A percentile compares a stretch with the other conserved stretches of the same genome.
Evolutionary conservation across 1,284 basidiomycete genomes (phyloP).

Genomic region (Trichosporon coremiiforme): DNA sequence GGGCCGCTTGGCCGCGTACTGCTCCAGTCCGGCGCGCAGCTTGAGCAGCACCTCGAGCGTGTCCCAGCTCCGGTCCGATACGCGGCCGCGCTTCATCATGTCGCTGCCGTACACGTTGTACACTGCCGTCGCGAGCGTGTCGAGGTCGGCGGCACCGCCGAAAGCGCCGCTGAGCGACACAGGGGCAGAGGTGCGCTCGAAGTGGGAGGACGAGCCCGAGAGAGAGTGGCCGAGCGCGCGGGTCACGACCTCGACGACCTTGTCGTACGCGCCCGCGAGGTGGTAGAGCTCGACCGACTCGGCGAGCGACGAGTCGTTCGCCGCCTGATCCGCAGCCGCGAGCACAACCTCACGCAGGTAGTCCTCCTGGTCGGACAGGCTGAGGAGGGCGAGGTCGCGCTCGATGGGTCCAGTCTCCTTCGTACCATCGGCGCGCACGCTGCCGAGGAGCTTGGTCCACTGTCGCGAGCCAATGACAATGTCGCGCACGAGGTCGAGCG

Average conservation of each 20-base stretch:
- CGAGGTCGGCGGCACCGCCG: slow-evolving; percentile 61
- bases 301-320: slow-evolving; percentile 69
- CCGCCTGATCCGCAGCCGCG: slow-evolving; percentile 73
- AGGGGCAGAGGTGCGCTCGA: slow-evolving; percentile 23
- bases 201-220: slow-evolving; percentile 60
- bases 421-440: slow-evolving; percentile 83
- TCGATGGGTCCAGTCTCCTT: slow-evolving; percentile 88
- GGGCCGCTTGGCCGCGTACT: slow-evolving; percentile 70
- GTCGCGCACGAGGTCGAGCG: slow-evolving; percentile 83
- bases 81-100: slow-evolving; percentile 71
- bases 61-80: slow-evolving; percentile 73
- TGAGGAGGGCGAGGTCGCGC: slow-evolving; percentile 74
- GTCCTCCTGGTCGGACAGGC: slow-evolving; percentile 68
- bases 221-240: slow-evolving; percentile 85
- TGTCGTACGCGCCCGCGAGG: slow-evolving; percentile 86
- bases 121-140: slow-evolving; percentile 78
- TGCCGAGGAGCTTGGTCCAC: slow-evolving; percentile 84
- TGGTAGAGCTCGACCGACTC: slow-evolving; percentile 97
- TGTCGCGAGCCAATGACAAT: slow-evolving; percentile 84
- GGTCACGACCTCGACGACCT: slow-evolving; percentile 85
- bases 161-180: slow-evolving; percentile 45
- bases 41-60: slow-evolving; percentile 68
- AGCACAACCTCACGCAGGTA: slow-evolving; percentile 83
- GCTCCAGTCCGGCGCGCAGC: slow-evolving; percentile 78
- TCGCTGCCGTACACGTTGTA: slow-evolving; percentile 82